Conservation (phyloP, 23 red algal species). For the Rhodosorus marinus region DNA sequence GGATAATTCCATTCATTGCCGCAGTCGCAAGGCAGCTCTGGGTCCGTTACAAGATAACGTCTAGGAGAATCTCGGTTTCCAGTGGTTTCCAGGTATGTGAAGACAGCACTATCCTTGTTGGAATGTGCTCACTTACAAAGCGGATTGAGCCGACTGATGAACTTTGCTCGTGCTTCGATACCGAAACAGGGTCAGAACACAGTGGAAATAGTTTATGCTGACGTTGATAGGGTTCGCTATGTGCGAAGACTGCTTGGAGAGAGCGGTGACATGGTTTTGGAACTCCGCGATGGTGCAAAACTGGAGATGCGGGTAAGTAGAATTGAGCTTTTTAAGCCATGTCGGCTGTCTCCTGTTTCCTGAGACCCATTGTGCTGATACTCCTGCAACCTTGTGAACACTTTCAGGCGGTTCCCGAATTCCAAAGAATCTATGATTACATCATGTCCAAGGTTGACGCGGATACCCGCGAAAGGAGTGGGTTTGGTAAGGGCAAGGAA, state of each 20-base stretch:
- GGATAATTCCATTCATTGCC: slow-evolving; percentile 81
- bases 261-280: slow-evolving; percentile 61
- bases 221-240: slow-evolving; percentile 65
- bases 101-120: no score
- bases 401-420: not conserved
- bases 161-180: no score
- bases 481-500: no score
- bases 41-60: slow-evolving; percentile 89
- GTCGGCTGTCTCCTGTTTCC: no score
- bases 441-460: not conserved
- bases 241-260: slow-evolving; percentile 59
- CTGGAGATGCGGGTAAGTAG: slow-evolving; percentile 81
- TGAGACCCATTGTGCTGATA: no score
- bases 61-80: slow-evolving; percentile 47
- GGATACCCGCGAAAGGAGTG: no score
- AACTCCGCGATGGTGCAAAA: slow-evolving; percentile 64
- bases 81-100: slow-evolving; percentile 73
- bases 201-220: slow-evolving; percentile 69
- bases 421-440: not conserved
- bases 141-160: no score
- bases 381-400: no score
- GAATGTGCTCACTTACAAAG: no score
- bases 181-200: slow-evolving; percentile 72
- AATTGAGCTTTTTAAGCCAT: no score
- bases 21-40: slow-evolving; percentile 54